Base-by-base conservation (phyloP, 192 early-diverging fungal genomes). In the Entomortierella lignicola region DNA sequence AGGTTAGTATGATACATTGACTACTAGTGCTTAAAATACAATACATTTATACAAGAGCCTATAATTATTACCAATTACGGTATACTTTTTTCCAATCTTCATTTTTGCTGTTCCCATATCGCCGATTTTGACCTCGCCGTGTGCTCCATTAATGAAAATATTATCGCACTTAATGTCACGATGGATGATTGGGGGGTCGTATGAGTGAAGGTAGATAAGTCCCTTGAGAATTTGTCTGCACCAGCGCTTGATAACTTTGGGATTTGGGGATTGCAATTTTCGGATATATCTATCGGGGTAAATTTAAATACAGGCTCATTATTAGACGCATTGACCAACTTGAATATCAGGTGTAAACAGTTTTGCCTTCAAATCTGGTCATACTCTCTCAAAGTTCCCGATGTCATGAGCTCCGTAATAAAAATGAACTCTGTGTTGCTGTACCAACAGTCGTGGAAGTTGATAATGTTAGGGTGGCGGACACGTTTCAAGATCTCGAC, bases 21-120 rank as follows among this genome's bases (percentile, higher is more conserved):
- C n/a, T n/a, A n/a, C n/a, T n/a, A n/a, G n/a, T n/a, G n/a, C n/a
- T n/a, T n/a, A n/a, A n/a, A n/a, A n/a, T n/a, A n/a, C n/a, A n/a
- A n/a, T n/a, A n/a, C n/a, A n/a, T n/a, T n/a, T n/a, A n/a, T n/a
- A n/a, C n/a, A n/a, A n/a, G n/a, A n/a, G n/a, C n/a, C n/a, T 26
- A 55, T 26, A 29, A 67, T 47, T 47, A 75, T 52, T 83, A 80
- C 94, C 94, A 63, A 95, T 92, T 29, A 94, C 87, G 2, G 92
- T 94, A 63, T 93, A 94, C 66, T 94, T 92, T 64, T 94, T 93
- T 59, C 92, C 92, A 53, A 90, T 72, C 65, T 94, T 95, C 93
- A 95, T 93, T 68, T 93, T 92, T 25, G 94, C 94, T 20, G 91
- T 92, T 25, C 93, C 93, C 89, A 94, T 91, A 70, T 94, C 93